Percentiles rank a stretch among this genome's conserved stretches.
phyloP scores from a whole-genome alignment of 371 early-diverging fungal species.

The Mucor mucedo region DNA sequence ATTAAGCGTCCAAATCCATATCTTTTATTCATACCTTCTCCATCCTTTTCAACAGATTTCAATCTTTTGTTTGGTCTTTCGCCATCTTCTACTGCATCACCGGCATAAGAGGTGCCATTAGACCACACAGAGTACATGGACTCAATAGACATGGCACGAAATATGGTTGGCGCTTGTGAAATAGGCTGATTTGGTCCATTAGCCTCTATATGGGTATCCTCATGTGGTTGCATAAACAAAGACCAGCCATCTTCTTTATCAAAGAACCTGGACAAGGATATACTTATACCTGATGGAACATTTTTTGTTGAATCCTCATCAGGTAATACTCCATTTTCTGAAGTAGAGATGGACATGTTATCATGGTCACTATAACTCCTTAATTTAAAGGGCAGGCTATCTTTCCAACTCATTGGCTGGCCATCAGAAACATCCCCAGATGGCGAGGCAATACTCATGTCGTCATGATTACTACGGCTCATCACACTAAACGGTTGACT shows the following conservation, averaged over 20 bases:
- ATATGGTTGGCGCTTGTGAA: not conserved
- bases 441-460: not conserved
- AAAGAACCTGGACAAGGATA: constrained; percentile 3
- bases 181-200: not conserved
- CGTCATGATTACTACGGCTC: not conserved
- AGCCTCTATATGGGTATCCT: not conserved
- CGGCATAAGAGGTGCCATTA: not conserved
- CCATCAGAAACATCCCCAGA: not conserved
- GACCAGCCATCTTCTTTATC: constrained; percentile 15
- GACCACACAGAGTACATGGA: constrained; percentile 29
- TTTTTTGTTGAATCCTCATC: not conserved
- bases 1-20: too few species aligned
- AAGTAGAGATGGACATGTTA: not conserved
- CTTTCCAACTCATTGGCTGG: not conserved
- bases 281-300: not conserved
- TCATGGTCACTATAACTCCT: not conserved
- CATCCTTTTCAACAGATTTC: not conserved
- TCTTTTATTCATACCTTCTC: not conserved
- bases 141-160: constrained; percentile 23
- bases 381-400: not conserved
- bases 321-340: not conserved
- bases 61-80: not conserved
- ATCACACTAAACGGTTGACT: not conserved
- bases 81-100: not conserved
- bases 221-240: not conserved